phyloP scores from a whole-genome alignment of 2,329 filamentous ascomycete genomes.

The Pleomassaria siparia region DNA sequence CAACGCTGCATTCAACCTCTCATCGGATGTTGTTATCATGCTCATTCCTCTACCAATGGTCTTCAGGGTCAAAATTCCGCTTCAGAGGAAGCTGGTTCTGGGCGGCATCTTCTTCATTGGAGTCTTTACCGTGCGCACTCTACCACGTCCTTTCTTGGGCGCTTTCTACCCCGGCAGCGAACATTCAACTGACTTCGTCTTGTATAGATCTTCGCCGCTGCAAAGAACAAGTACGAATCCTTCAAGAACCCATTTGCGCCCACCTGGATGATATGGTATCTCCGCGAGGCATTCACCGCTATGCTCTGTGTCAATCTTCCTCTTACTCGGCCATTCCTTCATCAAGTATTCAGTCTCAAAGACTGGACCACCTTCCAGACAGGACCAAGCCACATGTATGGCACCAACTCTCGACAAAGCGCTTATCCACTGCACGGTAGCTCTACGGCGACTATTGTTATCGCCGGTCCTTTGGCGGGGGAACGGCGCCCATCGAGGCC shows the following conservation, averaged over 20 bases:
- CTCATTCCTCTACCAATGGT: slow-evolving; percentile 51
- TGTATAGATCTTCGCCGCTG: slow-evolving; percentile 58
- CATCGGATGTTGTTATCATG: slow-evolving; percentile 50
- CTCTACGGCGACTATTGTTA: not conserved
- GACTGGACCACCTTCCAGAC: slow-evolving; percentile 24
- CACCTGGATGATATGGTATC: slow-evolving; percentile 61
- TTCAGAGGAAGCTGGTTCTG: slow-evolving; percentile 56
- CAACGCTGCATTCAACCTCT: slow-evolving; percentile 48
- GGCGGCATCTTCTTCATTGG: slow-evolving; percentile 60
- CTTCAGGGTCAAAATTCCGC: slow-evolving; percentile 46
- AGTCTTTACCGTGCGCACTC: slow-evolving; percentile 31
- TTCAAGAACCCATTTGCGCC: slow-evolving; percentile 60
- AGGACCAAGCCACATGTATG: not conserved
- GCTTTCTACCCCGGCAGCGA: not conserved
- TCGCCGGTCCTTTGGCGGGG: not conserved
- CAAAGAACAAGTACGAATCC: slow-evolving; percentile 65
- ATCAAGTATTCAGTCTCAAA: slow-evolving; percentile 47
- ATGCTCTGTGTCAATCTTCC: slow-evolving; percentile 64
- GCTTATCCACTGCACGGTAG: not conserved
- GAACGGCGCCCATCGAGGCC: not conserved
- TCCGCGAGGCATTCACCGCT: slow-evolving; percentile 61
- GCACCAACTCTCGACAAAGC: not conserved
- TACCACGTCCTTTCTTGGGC: not conserved
- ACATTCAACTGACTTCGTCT: not conserved
- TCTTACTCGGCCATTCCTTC: slow-evolving; percentile 60